Base-by-base conservation (phyloP, 345 rosid genomes). In the Populus nigra region DNA sequence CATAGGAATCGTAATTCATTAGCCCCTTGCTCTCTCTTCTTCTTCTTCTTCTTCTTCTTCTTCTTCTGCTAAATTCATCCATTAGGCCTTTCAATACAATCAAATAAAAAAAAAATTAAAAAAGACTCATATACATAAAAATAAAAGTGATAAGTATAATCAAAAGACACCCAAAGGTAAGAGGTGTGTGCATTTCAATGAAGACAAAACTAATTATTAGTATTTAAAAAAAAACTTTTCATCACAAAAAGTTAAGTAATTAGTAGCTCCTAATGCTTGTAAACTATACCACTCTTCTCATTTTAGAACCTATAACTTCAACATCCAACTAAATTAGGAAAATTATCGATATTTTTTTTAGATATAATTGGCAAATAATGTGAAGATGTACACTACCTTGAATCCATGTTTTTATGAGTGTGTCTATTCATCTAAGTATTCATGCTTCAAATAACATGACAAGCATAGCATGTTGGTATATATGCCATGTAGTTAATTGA, bases 201-300 rank as follows among this genome's bases (percentile, higher is more conserved):
- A 75, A 72, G 61, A 68, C 38, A 45, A 33, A 4, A 57, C 35
- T 13, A 77, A 74, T 25, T 78, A 55, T 9, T 35, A 81, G 53
- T 8, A 63, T 33, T 33, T 38, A 8, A 20, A 10, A 20, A 65
- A 35, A 36, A 83, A 95, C 99, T 97, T 93, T 81, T 92, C 96
- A 88, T 93, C 99, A 83, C 96, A 91, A 73, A 96, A 90, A 76
- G 1, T 25, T 25, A 25, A 93, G 35, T 90, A 76, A 93, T 92
- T 45, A 93, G 93, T 98, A 81, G 98, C 99, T 73, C 97, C 83
- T 79, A 89, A 89, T 59, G 98, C 98, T 85, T 92, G 98, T 81
- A 91, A 97, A 85, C 78, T 85, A 73, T 93, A 96, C 99, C 99
- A 96, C 72, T 87, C 90, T 82, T 88, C 92, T 78, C 99, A 97